Conservation (phyloP, 2,329 filamentous ascomycete genomes). For the Nigrospora osmanthi region DNA sequence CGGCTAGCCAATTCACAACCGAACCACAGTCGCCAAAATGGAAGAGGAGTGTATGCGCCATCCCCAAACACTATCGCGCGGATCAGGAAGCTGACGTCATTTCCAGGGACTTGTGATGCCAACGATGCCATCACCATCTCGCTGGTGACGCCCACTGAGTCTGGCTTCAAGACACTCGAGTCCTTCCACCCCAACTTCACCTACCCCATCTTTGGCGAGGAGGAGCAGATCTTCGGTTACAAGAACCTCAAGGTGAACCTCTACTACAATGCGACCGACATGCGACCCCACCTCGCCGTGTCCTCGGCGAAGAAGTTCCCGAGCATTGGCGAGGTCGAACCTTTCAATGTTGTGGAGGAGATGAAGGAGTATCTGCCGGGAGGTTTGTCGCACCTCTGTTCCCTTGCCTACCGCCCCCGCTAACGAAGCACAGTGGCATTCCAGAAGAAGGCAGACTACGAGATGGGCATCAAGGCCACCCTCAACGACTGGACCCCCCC, state of each 20-base stretch:
- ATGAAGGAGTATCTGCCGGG: constrained; percentile 61
- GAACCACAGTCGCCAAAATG: not conserved
- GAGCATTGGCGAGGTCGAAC: constrained; percentile 57
- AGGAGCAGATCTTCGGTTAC: constrained; percentile 88
- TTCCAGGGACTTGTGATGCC: constrained; percentile 5
- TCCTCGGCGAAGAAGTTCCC: constrained; percentile 66
- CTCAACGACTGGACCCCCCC: constrained; percentile 58
- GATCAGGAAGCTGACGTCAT: not conserved
- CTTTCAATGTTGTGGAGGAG: constrained; percentile 59
- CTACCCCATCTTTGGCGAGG: constrained; percentile 88
- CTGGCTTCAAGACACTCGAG: constrained; percentile 47
- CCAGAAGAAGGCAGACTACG: constrained; percentile 52
- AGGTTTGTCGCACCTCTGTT: constrained; percentile 33
- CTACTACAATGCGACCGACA: constrained; percentile 59
- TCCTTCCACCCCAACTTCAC: constrained; percentile 82
- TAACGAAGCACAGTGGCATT: constrained; percentile 51
- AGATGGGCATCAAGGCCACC: constrained; percentile 43
- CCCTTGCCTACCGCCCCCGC: not conserved
- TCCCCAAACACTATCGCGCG: not conserved
- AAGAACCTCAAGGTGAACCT: constrained; percentile 71
- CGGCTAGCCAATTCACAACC: too few relatives aligned
- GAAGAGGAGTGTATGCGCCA: constrained; percentile 6
- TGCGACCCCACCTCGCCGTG: constrained; percentile 69
- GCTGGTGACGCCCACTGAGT: constrained; percentile 42
- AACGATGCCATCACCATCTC: constrained; percentile 55